Conservation (phyloP, 1,284 basidiomycete species). For the Irpex rosettiformis region DNA sequence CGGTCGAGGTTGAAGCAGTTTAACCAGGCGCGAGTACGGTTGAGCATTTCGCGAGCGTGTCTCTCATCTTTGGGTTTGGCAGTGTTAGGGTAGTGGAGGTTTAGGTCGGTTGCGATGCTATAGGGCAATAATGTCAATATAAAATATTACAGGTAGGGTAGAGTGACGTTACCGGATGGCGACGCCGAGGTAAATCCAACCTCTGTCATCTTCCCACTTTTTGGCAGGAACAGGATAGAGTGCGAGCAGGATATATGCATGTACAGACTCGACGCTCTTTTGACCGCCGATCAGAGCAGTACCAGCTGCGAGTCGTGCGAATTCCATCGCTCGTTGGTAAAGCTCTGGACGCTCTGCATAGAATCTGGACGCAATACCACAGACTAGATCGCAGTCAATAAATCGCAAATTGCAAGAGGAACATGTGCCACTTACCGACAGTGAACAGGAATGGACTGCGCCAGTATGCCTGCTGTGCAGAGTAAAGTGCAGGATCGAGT, state of each 20-base stretch:
- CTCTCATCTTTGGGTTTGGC: slow-evolving; percentile 65
- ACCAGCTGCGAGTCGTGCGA: slow-evolving; percentile 70
- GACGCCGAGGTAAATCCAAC: slow-evolving; percentile 76
- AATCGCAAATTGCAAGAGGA: neutral
- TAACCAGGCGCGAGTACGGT: slow-evolving; percentile 84
- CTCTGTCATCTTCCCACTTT: slow-evolving; percentile 77
- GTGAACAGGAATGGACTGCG: slow-evolving; percentile 81
- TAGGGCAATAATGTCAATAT: neutral
- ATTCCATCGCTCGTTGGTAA: slow-evolving; percentile 65
- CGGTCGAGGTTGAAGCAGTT: slow-evolving; percentile 86
- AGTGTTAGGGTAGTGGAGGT: slow-evolving; percentile 73
- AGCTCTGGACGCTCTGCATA: slow-evolving; percentile 62
- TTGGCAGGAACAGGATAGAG: slow-evolving; percentile 71
- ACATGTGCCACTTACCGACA: slow-evolving; percentile 56
- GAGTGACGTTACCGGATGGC: slow-evolving; percentile 56
- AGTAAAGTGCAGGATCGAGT: slow-evolving; percentile 73
- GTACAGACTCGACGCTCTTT: slow-evolving; percentile 74
- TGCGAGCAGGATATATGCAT: slow-evolving; percentile 69
- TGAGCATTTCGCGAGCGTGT: slow-evolving; percentile 79
- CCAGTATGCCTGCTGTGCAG: slow-evolving; percentile 66
- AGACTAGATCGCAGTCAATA: slow-evolving; percentile 44
- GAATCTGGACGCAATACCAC: slow-evolving; percentile 74
- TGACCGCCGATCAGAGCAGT: slow-evolving; percentile 66
- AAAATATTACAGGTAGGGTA: neutral
- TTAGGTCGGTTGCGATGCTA: slow-evolving; percentile 79